Evolutionary conservation across 148 eudicot genomes (phyloP), one percentile per base, ranked within the genome.

Genomic region (Dianthus caryophyllus): DNA sequence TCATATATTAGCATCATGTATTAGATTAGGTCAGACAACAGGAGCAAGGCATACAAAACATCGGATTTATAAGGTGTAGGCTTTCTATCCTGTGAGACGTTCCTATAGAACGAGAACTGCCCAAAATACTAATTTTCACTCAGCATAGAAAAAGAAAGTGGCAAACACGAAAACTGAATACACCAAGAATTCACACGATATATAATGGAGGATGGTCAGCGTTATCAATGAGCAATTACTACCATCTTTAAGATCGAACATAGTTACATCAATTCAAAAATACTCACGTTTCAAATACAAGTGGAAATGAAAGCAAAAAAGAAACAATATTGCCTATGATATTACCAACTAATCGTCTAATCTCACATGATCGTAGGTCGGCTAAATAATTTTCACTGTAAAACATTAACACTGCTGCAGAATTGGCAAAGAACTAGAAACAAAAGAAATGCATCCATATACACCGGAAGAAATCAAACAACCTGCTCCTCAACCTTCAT

Each of bases 401-500:
- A 17, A 26, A 15, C 29, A 27, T 56, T 48, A 15, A 15, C 15
- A 41, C 41, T 4, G 59, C 59, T 25, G 15, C 30, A 54, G 7
- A 25, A 26, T 1, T 54, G 12, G 13, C 16, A 54, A 9, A 25
- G 0, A 55, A 20, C 1, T 29, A 30, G 17, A 46, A 5, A 46
- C 10, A 47, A 24, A 3, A 2, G 10, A 4, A 39, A 18, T n/a
- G 20, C 61, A 67, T 61, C 43, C 56, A 44, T 52, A 61, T 22
- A 17, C 48, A 20, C 66, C 49, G 63, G 26, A 47, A 33, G 54
- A 65, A 75, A 43, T 1, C 14, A 41, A 18, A 46, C 43, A 75
- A 94, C 98, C 97, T 94, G 98, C 22, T 94, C 98, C 71, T 90
- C 92, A 36, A 94, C 68, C 84, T 94, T 94, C 73, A 94, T 84